These are phyloP conservation scores for Tubosaeta sp. DNA, from an alignment of 768 basidiomycete genomes.

Conservation along the genomic window DNA sequence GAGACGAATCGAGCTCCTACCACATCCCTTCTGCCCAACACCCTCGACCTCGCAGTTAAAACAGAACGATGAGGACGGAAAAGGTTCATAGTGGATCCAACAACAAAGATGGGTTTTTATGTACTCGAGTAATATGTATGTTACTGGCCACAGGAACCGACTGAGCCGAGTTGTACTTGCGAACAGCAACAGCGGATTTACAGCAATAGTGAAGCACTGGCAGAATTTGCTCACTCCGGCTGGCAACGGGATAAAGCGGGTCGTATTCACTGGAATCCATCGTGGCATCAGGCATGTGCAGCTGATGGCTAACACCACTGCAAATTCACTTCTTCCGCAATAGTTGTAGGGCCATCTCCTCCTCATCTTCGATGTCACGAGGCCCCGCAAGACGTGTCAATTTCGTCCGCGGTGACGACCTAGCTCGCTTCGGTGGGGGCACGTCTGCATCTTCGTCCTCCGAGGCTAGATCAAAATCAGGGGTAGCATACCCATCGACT, in stretches of 20 bases:
- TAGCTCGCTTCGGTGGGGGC: slow-evolving; percentile 33
- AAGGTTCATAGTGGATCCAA: slow-evolving; percentile 15
- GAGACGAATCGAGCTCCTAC: slow-evolving; percentile 19
- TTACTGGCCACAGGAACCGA: slow-evolving; percentile 11
- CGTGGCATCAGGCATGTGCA: no score
- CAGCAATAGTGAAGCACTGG: slow-evolving; percentile 9
- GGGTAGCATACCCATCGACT: slow-evolving; percentile 71
- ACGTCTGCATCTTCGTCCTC: slow-evolving; percentile 35
- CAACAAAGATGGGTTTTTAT: slow-evolving; percentile 2
- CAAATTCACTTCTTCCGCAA: slow-evolving; percentile 34
- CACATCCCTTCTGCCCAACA: slow-evolving; percentile 4
- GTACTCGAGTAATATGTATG: background rate
- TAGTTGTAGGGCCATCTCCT: slow-evolving; percentile 61
- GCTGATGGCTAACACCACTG: background rate
- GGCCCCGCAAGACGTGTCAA: slow-evolving; percentile 21
- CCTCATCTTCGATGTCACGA: slow-evolving; percentile 48
- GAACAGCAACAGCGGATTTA: slow-evolving; percentile 10
- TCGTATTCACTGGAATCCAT: background rate
- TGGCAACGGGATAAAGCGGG: background rate
- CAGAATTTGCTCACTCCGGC: slow-evolving; percentile 11
- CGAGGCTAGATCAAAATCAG: slow-evolving; percentile 56
- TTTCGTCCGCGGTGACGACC: slow-evolving; percentile 21
- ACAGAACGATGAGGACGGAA: slow-evolving; percentile 6
- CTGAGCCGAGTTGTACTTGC: background rate
- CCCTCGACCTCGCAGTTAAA: slow-evolving; percentile 1